A percentile compares a stretch with the other conserved stretches of the same genome.
These are phyloP conservation scores for Gossypioides kirkii DNA, from an alignment of 345 rosid genomes.

Conservation along the genomic window DNA sequence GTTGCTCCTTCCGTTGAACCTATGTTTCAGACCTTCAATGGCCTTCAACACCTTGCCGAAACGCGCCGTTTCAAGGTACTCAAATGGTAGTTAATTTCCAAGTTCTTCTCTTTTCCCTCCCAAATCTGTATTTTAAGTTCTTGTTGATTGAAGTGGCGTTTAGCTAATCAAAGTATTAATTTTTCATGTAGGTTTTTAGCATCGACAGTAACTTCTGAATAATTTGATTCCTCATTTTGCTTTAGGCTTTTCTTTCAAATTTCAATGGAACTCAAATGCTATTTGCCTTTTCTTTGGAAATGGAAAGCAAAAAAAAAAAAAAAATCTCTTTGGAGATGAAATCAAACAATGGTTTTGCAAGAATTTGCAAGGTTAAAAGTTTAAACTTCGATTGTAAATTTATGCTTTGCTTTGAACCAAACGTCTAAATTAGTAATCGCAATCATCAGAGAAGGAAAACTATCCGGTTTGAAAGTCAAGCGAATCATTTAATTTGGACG, in stretches of 20 bases:
- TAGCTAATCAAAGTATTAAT: conserved; percentile 2
- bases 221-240: not conserved
- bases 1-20: conserved; percentile 26
- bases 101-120: not conserved
- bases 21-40: conserved; percentile 52
- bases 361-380: not conserved
- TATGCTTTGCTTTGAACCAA: not conserved
- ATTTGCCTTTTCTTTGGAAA: conserved; percentile 3
- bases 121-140: not conserved
- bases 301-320: not conserved
- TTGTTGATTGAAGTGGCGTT: not conserved
- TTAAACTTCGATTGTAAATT: not conserved
- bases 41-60: conserved; percentile 62
- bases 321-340: not conserved
- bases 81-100: not conserved
- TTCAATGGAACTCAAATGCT: not conserved
- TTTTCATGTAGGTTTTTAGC: not conserved
- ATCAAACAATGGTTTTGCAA: not conserved
- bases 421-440: not conserved
- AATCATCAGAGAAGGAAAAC: not conserved
- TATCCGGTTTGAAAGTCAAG: not conserved
- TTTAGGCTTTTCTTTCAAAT: not conserved
- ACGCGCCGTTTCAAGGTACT: conserved; percentile 75
- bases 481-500: not conserved
- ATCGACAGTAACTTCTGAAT: not conserved